These are phyloP conservation scores for Bruguiera gymnorhiza DNA, from an alignment of 345 rosid genomes.

Conservation along the genomic window DNA sequence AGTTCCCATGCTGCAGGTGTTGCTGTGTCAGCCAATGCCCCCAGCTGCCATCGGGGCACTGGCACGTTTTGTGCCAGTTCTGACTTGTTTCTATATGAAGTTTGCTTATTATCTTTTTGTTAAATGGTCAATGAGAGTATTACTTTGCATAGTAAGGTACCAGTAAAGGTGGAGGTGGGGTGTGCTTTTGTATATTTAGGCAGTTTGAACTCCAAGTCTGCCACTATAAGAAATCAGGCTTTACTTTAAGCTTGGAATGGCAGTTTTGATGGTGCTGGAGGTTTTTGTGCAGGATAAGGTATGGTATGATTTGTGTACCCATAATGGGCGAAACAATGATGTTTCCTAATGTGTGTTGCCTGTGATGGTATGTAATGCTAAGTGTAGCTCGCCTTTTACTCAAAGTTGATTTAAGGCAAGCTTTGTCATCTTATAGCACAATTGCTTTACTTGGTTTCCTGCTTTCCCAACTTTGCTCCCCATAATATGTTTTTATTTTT, in stretches of 20 bases:
- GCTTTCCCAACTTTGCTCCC: background rate
- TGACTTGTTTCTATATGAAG: constrained; percentile 38
- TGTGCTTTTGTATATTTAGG: constrained; percentile 13
- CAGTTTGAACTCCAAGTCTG: constrained; percentile 19
- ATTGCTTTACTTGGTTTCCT: background rate
- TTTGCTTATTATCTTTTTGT: constrained; percentile 30
- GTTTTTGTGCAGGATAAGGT: constrained; percentile 7
- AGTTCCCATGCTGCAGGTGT: constrained; percentile 25
- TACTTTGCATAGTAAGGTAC: constrained; percentile 8
- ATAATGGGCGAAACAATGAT: constrained; percentile 3
- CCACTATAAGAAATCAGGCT: constrained; percentile 8
- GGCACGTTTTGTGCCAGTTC: constrained; percentile 37
- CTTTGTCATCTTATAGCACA: background rate
- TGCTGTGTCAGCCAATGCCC: constrained; percentile 32
- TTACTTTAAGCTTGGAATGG: constrained; percentile 16
- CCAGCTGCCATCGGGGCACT: constrained; percentile 49
- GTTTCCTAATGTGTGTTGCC: constrained; percentile 11
- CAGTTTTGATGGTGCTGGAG: constrained; percentile 24
- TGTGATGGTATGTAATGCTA: constrained; percentile 9
- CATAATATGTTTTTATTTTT: too few species aligned
- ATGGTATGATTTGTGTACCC: constrained; percentile 19
- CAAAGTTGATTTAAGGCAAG: constrained; percentile 9
- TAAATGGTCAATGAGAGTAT: constrained; percentile 20
- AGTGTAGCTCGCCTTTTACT: background rate
- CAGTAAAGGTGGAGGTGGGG: constrained; percentile 14